A percentile compares a stretch with the other conserved stretches of the same genome.
Evolutionary conservation across 306 rosid genomes (phyloP).

Genomic region (Calophaca sinica): DNA sequence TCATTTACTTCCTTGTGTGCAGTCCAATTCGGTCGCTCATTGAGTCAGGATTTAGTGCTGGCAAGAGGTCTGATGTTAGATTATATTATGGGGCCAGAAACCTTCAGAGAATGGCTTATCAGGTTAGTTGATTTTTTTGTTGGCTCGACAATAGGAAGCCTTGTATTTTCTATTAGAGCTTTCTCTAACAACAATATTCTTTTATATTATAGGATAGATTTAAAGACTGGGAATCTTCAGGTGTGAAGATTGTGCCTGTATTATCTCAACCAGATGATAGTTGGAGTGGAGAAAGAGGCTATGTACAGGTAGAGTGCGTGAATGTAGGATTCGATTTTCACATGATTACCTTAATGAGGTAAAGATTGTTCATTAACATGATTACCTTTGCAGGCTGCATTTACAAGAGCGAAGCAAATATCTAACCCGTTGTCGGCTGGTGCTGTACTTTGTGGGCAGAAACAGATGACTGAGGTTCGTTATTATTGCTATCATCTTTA

Average conservation of each 20-base stretch:
- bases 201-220: slow-evolving; percentile 76
- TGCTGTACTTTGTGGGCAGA: slow-evolving; percentile 91
- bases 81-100: slow-evolving; percentile 89
- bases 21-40: slow-evolving; percentile 91
- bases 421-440: slow-evolving; percentile 69
- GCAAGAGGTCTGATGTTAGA: slow-evolving; percentile 81
- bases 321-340: slow-evolving; percentile 31
- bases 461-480: slow-evolving; percentile 88
- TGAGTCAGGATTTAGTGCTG: slow-evolving; percentile 80
- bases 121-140: slow-evolving; percentile 58
- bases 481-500: slow-evolving; percentile 25
- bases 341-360: slow-evolving; percentile 13
- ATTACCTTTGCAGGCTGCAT: slow-evolving; percentile 77
- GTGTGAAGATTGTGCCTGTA: slow-evolving; percentile 88
- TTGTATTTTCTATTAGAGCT: slow-evolving; percentile 26
- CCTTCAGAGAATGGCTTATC: slow-evolving; percentile 94
- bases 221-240: slow-evolving; percentile 91
- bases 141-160: slow-evolving; percentile 21
- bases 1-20: slow-evolving; percentile 43
- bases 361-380: slow-evolving; percentile 2
- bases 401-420: slow-evolving; percentile 72
- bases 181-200: slow-evolving; percentile 34
- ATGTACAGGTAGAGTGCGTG: slow-evolving; percentile 72
- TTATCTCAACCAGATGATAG: slow-evolving; percentile 81
- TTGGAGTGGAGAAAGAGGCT: slow-evolving; percentile 90